phyloP scores from a whole-genome alignment of 345 rosid species.

The Erodium maritimum region DNA sequence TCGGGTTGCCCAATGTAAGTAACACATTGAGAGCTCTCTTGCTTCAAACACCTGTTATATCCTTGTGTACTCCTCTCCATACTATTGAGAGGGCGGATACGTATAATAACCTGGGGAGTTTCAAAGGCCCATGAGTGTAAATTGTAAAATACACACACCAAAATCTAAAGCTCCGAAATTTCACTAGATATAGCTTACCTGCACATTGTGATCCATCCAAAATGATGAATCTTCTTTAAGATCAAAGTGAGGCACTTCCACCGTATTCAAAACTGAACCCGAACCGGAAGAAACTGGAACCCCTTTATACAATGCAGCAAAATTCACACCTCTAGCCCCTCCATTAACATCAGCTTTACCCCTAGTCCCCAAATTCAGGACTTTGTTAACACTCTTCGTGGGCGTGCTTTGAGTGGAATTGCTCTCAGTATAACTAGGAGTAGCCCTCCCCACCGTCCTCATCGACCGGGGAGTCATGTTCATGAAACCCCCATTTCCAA shows the following conservation, averaged over 20 bases:
- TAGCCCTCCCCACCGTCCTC: constrained; percentile 30
- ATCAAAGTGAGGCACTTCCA: constrained; percentile 88
- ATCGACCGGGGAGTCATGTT: constrained; percentile 47
- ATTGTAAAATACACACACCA: not conserved
- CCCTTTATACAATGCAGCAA: constrained; percentile 71
- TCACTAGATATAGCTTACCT: no score
- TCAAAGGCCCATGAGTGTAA: constrained; percentile 7
- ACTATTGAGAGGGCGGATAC: constrained; percentile 79
- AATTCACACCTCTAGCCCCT: constrained; percentile 39
- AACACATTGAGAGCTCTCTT: constrained; percentile 72
- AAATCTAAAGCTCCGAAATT: not conserved
- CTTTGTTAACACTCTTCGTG: constrained; percentile 79
- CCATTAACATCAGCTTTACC: constrained; percentile 42
- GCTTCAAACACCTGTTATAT: constrained; percentile 75
- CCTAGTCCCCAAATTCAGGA: constrained; percentile 48
- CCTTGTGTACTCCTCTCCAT: constrained; percentile 66
- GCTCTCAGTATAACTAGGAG: constrained; percentile 35
- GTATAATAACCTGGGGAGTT: constrained; percentile 53
- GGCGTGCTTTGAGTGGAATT: constrained; percentile 86
- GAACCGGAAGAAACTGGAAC: constrained; percentile 39
- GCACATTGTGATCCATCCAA: constrained; percentile 98
- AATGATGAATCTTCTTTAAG: constrained; percentile 87
- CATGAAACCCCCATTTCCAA: constrained; percentile 15
- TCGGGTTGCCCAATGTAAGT: constrained; percentile 89
- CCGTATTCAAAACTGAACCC: constrained; percentile 42